Conservation (phyloP, 2,329 filamentous ascomycete species). For the Beauveria sp. region DNA sequence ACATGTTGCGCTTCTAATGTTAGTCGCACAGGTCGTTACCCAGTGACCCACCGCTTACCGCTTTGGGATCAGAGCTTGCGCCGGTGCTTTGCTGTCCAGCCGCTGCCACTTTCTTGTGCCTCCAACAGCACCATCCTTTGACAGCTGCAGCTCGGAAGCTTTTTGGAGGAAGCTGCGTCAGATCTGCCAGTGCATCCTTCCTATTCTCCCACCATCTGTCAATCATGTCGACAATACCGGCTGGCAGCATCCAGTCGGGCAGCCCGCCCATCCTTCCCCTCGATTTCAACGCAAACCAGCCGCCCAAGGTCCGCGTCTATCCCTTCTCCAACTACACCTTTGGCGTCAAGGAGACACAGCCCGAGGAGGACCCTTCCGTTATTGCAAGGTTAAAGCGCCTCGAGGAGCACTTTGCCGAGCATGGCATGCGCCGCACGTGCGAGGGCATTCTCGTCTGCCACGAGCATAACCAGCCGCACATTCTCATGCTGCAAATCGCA, state of each 20-base stretch:
- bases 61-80: constrained; percentile 7
- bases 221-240: constrained; percentile 78
- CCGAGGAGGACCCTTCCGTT: constrained; percentile 94
- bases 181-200: neutral
- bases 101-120: constrained; percentile 1
- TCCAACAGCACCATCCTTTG: constrained; percentile 1
- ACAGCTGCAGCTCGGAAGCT: constrained; percentile 2
- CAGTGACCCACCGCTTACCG: constrained; percentile 14
- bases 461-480: constrained; percentile 97
- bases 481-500: constrained; percentile 97
- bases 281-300: constrained; percentile 82
- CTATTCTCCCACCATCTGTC: neutral
- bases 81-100: constrained; percentile 2
- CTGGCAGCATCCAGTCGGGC: constrained; percentile 66
- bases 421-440: constrained; percentile 96
- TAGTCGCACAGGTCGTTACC: neutral
- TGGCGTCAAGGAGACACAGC: constrained; percentile 95
- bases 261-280: constrained; percentile 72
- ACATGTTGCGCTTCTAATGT: too few relatives aligned
- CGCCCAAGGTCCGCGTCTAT: constrained; percentile 81
- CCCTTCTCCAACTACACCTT: constrained; percentile 98
- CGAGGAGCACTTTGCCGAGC: constrained; percentile 85
- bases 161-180: neutral
- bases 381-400: constrained; percentile 84
- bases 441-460: constrained; percentile 97